Base-by-base conservation (phyloP, 2,329 filamentous ascomycete species). In the Aspergillus cejpii region DNA sequence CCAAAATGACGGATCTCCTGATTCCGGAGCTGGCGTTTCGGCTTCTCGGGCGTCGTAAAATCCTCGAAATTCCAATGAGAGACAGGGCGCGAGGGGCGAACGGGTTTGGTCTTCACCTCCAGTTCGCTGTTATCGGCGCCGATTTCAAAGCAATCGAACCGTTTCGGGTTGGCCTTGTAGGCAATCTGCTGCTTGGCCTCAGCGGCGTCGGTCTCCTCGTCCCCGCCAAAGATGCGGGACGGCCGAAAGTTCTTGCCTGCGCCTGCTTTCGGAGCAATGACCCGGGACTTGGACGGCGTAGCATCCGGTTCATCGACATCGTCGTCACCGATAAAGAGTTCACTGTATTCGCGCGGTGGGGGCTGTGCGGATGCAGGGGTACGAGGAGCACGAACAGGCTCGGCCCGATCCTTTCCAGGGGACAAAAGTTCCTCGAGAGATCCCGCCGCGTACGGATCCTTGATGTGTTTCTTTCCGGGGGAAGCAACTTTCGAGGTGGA, bases 61-160 rank as follows among this genome's bases (percentile, higher is more conserved):
- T 95, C 89, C 49, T 87, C 80, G 66, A 97, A 97, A 39, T 81
- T 81, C 89, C 91, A 96, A 50, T 87, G 83, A 52, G 81, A 81
- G 47, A 76, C 72, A 62, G 87, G 83, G 43, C 75, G 73, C 60
- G 55, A 54, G 14, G 59, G 55, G 12, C 60, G 64, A 2, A 51
- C 54, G 43, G 57, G 49, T 43, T 45, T 47, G 7, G 49, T 37
- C 47, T 66, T 61, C 24, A 58, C 31, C 42, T 65, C 62, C 12
- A 48, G 54, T 6, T 51, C 50, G 27, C 49, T 53, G 40, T 64
- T 58, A 36, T 65, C 60, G 14, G 37, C 63, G 27, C 61, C 64
- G 23, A 68, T 47, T 40, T 67, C 57, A 31, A 68, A 68, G 45
- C 97, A 91, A 47, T 84, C 75, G 70, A 82, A 96, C 67, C 88